phyloP scores from a whole-genome alignment of 495 filamentous ascomycete species.

The Penicillium fimorum region DNA sequence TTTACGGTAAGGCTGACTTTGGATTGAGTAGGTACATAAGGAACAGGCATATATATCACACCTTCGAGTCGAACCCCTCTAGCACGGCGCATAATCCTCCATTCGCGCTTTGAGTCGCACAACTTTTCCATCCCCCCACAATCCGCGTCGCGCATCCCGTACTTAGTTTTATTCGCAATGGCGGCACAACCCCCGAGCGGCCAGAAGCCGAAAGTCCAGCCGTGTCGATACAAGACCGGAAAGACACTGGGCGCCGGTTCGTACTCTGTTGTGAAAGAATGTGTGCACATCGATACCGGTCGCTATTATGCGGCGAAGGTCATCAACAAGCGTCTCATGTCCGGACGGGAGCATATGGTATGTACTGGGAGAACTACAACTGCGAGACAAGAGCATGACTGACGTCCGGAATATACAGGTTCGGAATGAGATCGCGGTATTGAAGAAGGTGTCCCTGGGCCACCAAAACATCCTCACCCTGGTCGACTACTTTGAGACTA shows the following conservation, averaged over 20 bases:
- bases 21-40: conserved; percentile 13
- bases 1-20: conserved; percentile 20
- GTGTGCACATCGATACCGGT: conserved; percentile 96
- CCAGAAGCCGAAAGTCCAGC: conserved; percentile 64
- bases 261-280: conserved; percentile 99
- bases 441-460: conserved; percentile 96
- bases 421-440: conserved; percentile 94
- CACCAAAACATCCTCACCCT: conserved; percentile 97
- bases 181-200: conserved; percentile 35
- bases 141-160: conserved; percentile 9
- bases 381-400: conserved; percentile 1
- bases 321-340: conserved; percentile 98
- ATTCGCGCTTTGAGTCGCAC: not conserved
- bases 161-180: conserved; percentile 27
- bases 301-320: conserved; percentile 99
- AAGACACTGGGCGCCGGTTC: conserved; percentile 95
- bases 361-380: not conserved
- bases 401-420: conserved; percentile 54
- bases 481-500: conserved; percentile 98
- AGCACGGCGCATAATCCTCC: not conserved
- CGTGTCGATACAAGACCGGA: conserved; percentile 94
- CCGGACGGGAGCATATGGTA: conserved; percentile 97
- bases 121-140: not conserved
- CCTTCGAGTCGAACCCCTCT: not conserved
- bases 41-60: conserved; percentile 6